Base-by-base conservation (phyloP, 352 stramenopile species). In the Blastocystis sp. region DNA sequence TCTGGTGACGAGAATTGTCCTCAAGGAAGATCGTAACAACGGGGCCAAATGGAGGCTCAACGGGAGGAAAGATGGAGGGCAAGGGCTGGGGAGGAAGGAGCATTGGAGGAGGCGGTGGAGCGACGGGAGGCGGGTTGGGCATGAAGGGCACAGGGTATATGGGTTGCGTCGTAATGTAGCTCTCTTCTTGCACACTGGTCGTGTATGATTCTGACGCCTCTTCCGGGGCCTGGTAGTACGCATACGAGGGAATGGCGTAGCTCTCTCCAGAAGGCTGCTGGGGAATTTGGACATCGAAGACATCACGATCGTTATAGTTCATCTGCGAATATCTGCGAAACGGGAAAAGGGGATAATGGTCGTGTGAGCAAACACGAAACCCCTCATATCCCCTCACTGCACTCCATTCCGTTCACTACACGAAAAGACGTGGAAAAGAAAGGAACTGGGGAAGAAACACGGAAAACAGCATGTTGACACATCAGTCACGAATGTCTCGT, bases 1-100 rank as follows among this genome's bases (percentile, higher is more conserved):
- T 84, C 61, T 84, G 74, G 21, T 84, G 74, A 48, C 66, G 74
- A 4, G 74, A 84, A 70, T 84, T 84, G 43, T 84, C 74, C 74
- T 84, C 74, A 2, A 84, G 11, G 23, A 52, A 84, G 45, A 84
- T 59, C 9, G 74, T 69, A 10, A 84, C 69, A 10, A 84, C 11
- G 34, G 74, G 74, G 40, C 74, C 74, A 17, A n/a, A 34, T 1
- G 74, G 74, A 7, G 23, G 34, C 61, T 84, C 52, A 34, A 84
- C 69, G 21, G 61, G 52, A 84, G 74, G 74, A 52, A 84, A 84
- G 2, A 84, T 56, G 4, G 61, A 69, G 28, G 38, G 66, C 53
- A 53, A 34, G 7, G 69, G 3, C 1, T 21, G 74, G 69, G 60
- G 74, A 21, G 74, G 74, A 7, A 84, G 34, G 14, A 45, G 40